Percentiles rank a stretch among this genome's conserved stretches.
Evolutionary conservation across 805 yeast genomes (phyloP).

Genomic region (Ogataea pini): DNA sequence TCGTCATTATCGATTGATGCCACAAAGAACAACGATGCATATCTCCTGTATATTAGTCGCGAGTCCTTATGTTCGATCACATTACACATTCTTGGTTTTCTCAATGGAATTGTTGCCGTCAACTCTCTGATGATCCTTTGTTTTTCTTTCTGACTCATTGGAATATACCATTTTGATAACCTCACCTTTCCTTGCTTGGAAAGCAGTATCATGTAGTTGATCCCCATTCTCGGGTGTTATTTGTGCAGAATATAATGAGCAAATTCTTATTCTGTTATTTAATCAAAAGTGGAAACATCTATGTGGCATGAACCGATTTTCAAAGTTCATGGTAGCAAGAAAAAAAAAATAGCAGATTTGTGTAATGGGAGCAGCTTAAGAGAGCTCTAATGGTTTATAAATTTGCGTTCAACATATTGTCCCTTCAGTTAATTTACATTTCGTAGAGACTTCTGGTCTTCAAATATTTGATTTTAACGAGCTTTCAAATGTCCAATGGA

Average conservation of each 20-base stretch:
- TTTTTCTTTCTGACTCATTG: slow-evolving; percentile 83
- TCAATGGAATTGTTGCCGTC: slow-evolving; percentile 77
- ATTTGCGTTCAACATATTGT: too few relatives aligned
- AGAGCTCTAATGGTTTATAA: too few relatives aligned
- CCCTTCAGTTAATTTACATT: not conserved
- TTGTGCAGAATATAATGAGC: not conserved
- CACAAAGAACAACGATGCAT: slow-evolving; percentile 89
- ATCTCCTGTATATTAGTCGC: slow-evolving; percentile 86
- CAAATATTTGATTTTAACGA: not conserved
- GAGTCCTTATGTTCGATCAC: slow-evolving; percentile 82
- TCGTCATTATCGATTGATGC: slow-evolving; percentile 82
- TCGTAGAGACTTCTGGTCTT: too few relatives aligned
- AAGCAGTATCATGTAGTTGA: slow-evolving; percentile 75
- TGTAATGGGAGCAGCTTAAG: slow-evolving; percentile 2
- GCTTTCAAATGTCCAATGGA: slow-evolving; percentile 14
- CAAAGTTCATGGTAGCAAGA: not conserved
- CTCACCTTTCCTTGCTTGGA: slow-evolving; percentile 96
- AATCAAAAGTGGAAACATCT: not conserved
- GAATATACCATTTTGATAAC: slow-evolving; percentile 88
- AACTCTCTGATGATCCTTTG: slow-evolving; percentile 80
- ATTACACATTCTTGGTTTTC: slow-evolving; percentile 95
- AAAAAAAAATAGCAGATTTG: not conserved
- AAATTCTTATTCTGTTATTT: not conserved
- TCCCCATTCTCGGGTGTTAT: slow-evolving; percentile 52
- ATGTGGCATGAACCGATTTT: slow-evolving; percentile 2